A percentile compares a stretch with the other conserved stretches of the same genome.
These are phyloP conservation scores for Claviceps pusilla DNA, from an alignment of 2,329 filamentous ascomycete genomes.

Conservation along the genomic window DNA sequence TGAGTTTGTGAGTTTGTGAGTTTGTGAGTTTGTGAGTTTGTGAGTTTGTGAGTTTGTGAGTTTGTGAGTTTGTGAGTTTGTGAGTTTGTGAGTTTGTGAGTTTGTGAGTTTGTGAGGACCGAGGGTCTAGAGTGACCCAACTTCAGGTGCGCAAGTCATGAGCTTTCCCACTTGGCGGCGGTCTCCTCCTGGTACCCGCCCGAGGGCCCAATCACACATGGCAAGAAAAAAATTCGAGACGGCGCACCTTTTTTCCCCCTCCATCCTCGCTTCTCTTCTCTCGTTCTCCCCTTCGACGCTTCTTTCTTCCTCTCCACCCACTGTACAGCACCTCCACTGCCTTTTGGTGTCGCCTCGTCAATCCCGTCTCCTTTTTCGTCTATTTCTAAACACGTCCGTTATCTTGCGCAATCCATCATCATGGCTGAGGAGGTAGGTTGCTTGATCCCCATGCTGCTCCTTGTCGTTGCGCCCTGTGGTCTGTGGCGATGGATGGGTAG, in stretches of 20 bases:
- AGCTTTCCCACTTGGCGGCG: neutral
- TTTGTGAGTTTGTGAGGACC: neutral
- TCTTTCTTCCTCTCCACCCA: conserved; percentile 8
- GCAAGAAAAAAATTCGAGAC: conserved; percentile 23
- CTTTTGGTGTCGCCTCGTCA: conserved; percentile 10
- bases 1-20: too few relatives aligned
- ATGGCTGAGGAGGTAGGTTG: conserved; percentile 44
- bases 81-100: too few relatives aligned
- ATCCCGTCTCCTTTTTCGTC: conserved; percentile 13
- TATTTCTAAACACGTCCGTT: conserved; percentile 14
- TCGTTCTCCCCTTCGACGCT: conserved; percentile 10
- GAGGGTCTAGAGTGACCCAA: neutral
- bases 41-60: too few relatives aligned
- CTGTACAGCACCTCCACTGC: conserved; percentile 10
- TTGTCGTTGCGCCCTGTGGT: conserved; percentile 13
- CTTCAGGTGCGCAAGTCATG: neutral
- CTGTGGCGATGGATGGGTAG: conserved; percentile 10
- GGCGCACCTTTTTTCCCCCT: conserved; percentile 12
- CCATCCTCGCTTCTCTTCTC: conserved; percentile 14
- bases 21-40: too few relatives aligned
- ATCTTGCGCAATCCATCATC: conserved; percentile 32
- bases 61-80: too few relatives aligned
- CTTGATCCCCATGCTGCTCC: conserved; percentile 8
- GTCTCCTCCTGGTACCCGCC: conserved; percentile 5
- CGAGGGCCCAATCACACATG: conserved; percentile 22